phyloP scores from a whole-genome alignment of 2,329 filamentous ascomycete genomes.

The Rugonectria rugulosa region DNA sequence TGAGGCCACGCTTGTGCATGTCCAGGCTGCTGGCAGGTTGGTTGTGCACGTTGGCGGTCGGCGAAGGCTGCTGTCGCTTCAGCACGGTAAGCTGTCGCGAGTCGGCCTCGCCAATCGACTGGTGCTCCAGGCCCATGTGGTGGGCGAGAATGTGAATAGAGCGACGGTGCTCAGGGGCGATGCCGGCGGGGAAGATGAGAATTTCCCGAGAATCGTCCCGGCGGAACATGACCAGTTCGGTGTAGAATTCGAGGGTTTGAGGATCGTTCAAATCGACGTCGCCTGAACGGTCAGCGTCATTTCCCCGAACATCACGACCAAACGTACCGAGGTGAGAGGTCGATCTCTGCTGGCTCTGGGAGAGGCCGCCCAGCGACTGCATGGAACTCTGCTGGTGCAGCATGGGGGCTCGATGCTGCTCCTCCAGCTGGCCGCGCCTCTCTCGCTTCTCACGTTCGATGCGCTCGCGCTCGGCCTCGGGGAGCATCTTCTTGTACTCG shows the following conservation, averaged over 20 bases:
- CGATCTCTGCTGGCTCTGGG: conserved; percentile 64
- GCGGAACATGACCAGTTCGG: conserved; percentile 88
- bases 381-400: conserved; percentile 88
- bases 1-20: conserved; percentile 82
- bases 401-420: conserved; percentile 85
- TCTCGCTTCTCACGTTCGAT: conserved; percentile 98
- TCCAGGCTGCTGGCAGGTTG: conserved; percentile 72
- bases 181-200: conserved; percentile 81
- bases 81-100: conserved; percentile 91
- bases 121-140: conserved; percentile 90
- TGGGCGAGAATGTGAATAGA: conserved; percentile 95
- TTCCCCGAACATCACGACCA: conserved; percentile 10
- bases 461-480: conserved; percentile 89
- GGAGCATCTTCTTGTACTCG: conserved; percentile 99
- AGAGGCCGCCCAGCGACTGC: conserved; percentile 75
- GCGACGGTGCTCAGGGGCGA: conserved; percentile 84
- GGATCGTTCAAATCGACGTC: conserved; percentile 94
- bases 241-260: conserved; percentile 86
- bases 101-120: conserved; percentile 87
- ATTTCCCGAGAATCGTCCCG: conserved; percentile 79
- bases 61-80: conserved; percentile 65
- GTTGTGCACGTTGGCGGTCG: conserved; percentile 64
- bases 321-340: conserved; percentile 57
- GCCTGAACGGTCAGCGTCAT: conserved; percentile 42
- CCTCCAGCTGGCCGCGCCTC: conserved; percentile 92